These are phyloP conservation scores for Hymenoscyphus albidus DNA, from an alignment of 2,329 filamentous ascomycete genomes.

Conservation along the genomic window DNA sequence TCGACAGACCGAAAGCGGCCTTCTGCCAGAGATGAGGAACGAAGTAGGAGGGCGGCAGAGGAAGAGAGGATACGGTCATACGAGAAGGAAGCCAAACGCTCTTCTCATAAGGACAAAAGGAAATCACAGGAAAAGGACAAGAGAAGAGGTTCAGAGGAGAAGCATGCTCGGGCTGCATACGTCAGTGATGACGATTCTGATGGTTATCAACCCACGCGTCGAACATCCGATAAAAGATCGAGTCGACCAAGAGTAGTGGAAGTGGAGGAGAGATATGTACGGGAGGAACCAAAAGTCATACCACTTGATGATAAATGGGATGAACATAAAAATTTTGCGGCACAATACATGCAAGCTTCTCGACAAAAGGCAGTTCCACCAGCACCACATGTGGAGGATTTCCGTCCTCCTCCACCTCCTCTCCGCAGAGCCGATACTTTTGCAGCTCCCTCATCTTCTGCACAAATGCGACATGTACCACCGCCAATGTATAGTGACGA, in stretches of 20 bases:
- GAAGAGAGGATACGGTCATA: constrained; percentile 31
- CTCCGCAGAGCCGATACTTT: constrained; percentile 33
- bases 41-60: constrained; percentile 33
- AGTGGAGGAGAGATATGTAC: constrained; percentile 14
- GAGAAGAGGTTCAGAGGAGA: constrained; percentile 38
- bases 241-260: constrained; percentile 25
- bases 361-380: constrained; percentile 20
- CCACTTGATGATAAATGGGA: constrained; percentile 28
- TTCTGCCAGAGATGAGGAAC: constrained; percentile 34
- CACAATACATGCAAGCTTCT: constrained; percentile 33
- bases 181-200: constrained; percentile 30
- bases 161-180: constrained; percentile 24
- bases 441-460: constrained; percentile 21
- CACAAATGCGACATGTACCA: constrained; percentile 27
- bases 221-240: constrained; percentile 25
- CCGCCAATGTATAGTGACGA: constrained; percentile 30
- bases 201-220: constrained; percentile 9
- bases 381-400: not conserved
- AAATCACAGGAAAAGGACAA: constrained; percentile 38
- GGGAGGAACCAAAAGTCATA: constrained; percentile 18
- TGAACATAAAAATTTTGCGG: constrained; percentile 27
- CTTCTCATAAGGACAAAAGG: constrained; percentile 31
- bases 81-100: constrained; percentile 33
- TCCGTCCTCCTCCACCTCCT: constrained; percentile 15
- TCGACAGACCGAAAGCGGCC: constrained; percentile 32